A percentile compares a stretch with the other conserved stretches of the same genome.
These are phyloP conservation scores for Amanita thiersii DNA, from an alignment of 768 basidiomycete species.

Conservation along the genomic window DNA sequence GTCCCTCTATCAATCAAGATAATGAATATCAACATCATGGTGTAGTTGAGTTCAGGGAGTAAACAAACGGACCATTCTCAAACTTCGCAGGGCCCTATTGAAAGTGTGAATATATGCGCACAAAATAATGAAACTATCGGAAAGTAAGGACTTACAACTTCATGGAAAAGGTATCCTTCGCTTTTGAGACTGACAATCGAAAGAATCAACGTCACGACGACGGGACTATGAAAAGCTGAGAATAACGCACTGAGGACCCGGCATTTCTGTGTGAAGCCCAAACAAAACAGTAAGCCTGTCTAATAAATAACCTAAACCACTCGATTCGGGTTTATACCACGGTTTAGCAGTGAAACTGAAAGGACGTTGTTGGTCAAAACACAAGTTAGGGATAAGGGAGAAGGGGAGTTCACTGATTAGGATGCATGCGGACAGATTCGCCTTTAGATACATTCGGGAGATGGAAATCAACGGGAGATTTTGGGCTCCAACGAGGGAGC, in stretches of 20 bases:
- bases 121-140: not conserved
- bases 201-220: not conserved
- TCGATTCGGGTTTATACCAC: conserved; percentile 38
- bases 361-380: not conserved
- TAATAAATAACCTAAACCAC: conserved; percentile 16
- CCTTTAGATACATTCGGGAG: conserved; percentile 16
- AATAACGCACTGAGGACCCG: conserved; percentile 25
- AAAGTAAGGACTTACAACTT: conserved; percentile 23
- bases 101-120: not conserved
- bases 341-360: conserved; percentile 27
- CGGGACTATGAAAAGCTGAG: not conserved
- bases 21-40: too few relatives aligned
- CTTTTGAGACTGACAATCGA: conserved; percentile 20
- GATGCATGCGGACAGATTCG: conserved; percentile 24
- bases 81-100: conserved; percentile 27
- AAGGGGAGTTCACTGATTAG: conserved; percentile 23
- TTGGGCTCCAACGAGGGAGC: conserved; percentile 24
- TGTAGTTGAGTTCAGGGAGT: not conserved
- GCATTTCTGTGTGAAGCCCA: conserved; percentile 28
- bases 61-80: conserved; percentile 26
- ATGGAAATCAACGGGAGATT: conserved; percentile 15
- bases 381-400: not conserved
- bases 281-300: conserved; percentile 25
- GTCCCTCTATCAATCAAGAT: conserved; percentile 22
- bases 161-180: conserved; percentile 33